Base-by-base conservation (phyloP, 768 basidiomycete species). In the Ramaria sp. region DNA sequence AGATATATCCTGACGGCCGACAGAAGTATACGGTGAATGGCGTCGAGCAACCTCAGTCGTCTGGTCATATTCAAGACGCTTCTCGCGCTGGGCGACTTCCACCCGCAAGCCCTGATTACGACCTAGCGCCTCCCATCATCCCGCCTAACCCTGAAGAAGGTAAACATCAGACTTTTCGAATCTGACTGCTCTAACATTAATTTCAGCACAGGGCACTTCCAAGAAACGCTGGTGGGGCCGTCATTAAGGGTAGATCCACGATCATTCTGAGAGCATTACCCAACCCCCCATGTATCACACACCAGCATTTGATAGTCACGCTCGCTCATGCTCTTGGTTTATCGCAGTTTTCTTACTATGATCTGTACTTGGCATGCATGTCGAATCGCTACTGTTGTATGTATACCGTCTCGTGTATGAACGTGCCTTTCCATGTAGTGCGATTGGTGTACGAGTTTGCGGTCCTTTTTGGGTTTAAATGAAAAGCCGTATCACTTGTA, bases 1-100 rank as follows among this genome's bases (percentile, higher is more conserved):
- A 81, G 52, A 81, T 74, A 7, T 78, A 77, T 56, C 78, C 82
- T 5, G 84, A 89, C 54, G 88, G 88, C 9, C 78, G 78, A 43
- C 75, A 86, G 64, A 70, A 80, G 2, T 75, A 76, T 63, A 83
- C 79, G 15, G 72, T 91, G 63, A 88, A 91, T 57, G 88, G 88
- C 11, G 67, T 85, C 31, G 75, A 78, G 11, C 77, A 76, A 52
- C 53, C 67, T 3, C 33, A 19, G 10, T 42, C 61, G 3, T 20
- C 37, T 48, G 17, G 19, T 30, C 41, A 27, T 22, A 12, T 55
- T 19, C 43, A 20, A 38, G 50, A 57, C 13, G 56, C 22, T 20
- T 24, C n/a, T 54, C 17, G 10, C 19, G n/a, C 7, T 59, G 20
- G 53, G 53, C 46, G 60, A 39, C 47, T 58, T 47, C 60, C 61